Conservation (phyloP, 139 green algal genomes). For the Volvox reticuliferus region DNA sequence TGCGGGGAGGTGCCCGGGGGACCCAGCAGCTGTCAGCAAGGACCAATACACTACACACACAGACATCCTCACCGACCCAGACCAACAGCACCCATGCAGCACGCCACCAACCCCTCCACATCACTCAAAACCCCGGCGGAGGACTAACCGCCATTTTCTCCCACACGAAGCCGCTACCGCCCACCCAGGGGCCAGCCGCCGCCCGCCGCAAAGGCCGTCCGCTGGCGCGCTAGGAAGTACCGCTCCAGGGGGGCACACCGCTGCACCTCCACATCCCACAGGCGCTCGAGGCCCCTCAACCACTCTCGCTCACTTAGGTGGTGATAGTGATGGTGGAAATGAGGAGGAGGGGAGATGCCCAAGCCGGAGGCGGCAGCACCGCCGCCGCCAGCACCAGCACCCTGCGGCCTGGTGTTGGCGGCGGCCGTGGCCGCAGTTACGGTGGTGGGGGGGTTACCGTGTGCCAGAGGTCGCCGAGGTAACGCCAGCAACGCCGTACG, state of each 20-base stretch:
- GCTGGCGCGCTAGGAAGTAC: neutral
- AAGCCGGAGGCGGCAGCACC: neutral
- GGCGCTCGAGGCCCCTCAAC: conserved; percentile 1
- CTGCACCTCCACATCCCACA: conserved; percentile 28
- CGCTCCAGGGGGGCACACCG: neutral
- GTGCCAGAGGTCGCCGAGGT: conserved; percentile 7
- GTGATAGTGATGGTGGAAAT: neutral
- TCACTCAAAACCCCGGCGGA: too few species aligned
- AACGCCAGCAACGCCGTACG: conserved; percentile 13
- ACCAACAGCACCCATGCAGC: too few species aligned
- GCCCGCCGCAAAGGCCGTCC: neutral
- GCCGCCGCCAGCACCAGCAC: neutral
- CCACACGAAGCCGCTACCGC: neutral
- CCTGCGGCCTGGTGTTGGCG: neutral
- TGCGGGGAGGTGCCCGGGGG: too few species aligned
- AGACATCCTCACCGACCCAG: too few species aligned
- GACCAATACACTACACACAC: too few species aligned
- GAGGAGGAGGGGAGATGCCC: neutral
- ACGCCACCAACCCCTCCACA: too few species aligned
- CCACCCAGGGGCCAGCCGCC: conserved; percentile 26
- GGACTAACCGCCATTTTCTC: too few species aligned
- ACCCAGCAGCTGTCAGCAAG: too few species aligned
- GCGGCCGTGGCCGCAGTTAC: neutral
- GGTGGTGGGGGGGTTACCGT: neutral
- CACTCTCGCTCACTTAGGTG: conserved; percentile 14